phyloP scores from a whole-genome alignment of 2,329 filamentous ascomycete genomes.

The Lasiodiplodia sp. region DNA sequence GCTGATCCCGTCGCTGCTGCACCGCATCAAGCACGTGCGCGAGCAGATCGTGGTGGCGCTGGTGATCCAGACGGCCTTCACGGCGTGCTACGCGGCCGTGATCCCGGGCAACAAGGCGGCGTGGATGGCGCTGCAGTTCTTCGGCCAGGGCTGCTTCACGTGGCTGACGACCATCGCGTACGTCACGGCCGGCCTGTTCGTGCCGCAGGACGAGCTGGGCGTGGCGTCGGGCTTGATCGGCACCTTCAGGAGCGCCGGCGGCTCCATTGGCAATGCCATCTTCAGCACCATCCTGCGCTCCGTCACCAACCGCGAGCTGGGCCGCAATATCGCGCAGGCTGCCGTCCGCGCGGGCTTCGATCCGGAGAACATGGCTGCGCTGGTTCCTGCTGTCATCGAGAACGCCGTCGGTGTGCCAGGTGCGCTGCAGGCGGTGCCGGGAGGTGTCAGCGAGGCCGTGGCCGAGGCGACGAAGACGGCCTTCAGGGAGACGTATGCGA shows the following conservation, averaged over 20 bases:
- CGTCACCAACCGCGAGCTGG: constrained; percentile 39
- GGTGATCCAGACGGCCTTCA: constrained; percentile 38
- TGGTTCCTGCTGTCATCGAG: constrained; percentile 42
- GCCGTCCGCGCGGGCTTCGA: constrained; percentile 39
- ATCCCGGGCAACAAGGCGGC: constrained; percentile 34
- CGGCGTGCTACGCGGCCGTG: constrained; percentile 36
- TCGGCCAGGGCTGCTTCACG: constrained; percentile 36
- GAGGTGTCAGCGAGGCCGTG: constrained; percentile 30
- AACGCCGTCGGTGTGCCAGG: constrained; percentile 42
- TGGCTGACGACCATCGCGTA: constrained; percentile 37
- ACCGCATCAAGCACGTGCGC: constrained; percentile 36
- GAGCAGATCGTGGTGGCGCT: constrained; percentile 35
- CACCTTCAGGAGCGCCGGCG: constrained; percentile 36
- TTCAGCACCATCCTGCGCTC: constrained; percentile 36
- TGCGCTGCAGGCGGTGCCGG: constrained; percentile 31
- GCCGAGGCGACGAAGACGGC: constrained; percentile 34
- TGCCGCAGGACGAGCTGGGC: constrained; percentile 36
- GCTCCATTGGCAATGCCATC: constrained; percentile 36
- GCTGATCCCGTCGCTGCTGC: constrained; percentile 34
- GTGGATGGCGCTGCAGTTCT: constrained; percentile 37
- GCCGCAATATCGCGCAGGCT: constrained; percentile 37
- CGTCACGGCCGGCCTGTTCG: constrained; percentile 35
- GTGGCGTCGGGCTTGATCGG: constrained; percentile 37
- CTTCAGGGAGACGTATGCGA: constrained; percentile 42
- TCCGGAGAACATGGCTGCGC: constrained; percentile 32